A percentile compares a stretch with the other conserved stretches of the same genome.
phyloP scores from a whole-genome alignment of 2,329 filamentous ascomycete genomes.

The Fusarium torreyae region DNA sequence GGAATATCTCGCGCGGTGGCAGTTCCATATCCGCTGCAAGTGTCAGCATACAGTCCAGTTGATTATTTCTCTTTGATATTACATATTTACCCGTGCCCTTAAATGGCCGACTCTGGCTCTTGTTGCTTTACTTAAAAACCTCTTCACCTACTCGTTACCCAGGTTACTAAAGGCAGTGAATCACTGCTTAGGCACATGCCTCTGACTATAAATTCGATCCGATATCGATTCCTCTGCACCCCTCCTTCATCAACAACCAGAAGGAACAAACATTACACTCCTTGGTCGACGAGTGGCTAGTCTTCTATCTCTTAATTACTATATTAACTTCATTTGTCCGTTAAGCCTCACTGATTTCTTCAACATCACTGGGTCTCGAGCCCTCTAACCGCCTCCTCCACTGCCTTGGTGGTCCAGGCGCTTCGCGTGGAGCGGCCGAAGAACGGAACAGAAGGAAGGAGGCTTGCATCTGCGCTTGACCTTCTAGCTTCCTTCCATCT shows the following conservation, averaged over 20 bases:
- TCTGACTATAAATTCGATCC: slow-evolving; percentile 23
- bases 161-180: background rate
- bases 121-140: background rate
- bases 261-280: background rate
- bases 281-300: background rate
- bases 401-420: slow-evolving; percentile 6
- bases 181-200: background rate
- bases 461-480: background rate
- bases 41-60: background rate
- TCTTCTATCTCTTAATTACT: background rate
- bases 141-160: background rate
- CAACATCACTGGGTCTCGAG: background rate
- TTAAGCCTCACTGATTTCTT: background rate
- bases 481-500: background rate
- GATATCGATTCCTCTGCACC: slow-evolving; percentile 5
- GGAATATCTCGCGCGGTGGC: background rate
- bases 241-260: slow-evolving; percentile 1
- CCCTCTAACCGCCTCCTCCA: background rate
- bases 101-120: background rate
- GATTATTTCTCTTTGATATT: background rate
- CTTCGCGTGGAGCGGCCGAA: background rate
- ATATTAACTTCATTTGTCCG: background rate
- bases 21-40: background rate
- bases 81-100: background rate
- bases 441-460: background rate